These are phyloP conservation scores for Oryza australiensis DNA, from an alignment of 176 grass and related monocot genomes.

Conservation along the genomic window DNA sequence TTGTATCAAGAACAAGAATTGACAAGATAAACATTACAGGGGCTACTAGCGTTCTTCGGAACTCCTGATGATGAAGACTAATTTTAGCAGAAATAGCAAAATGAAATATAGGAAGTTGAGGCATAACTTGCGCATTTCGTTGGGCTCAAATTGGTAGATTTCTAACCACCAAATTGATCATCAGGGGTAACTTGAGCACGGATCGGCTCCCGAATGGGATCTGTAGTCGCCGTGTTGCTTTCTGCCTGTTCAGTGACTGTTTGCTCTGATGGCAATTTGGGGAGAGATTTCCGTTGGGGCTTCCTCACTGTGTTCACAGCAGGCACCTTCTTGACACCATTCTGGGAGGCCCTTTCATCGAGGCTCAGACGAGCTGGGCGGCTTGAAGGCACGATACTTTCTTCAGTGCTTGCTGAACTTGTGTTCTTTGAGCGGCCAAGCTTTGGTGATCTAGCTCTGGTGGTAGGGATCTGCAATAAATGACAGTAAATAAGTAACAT, in stretches of 20 bases:
- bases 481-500: slow-evolving; percentile 13
- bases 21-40: slow-evolving; percentile 10
- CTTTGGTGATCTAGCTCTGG: slow-evolving; percentile 68
- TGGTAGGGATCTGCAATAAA: slow-evolving; percentile 55
- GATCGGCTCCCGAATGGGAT: slow-evolving; percentile 13
- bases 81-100: slow-evolving; percentile 41
- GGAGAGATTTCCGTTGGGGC: slow-evolving; percentile 52
- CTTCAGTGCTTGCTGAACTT: slow-evolving; percentile 14
- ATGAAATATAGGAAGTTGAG: slow-evolving; percentile 1
- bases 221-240: neutral
- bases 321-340: slow-evolving; percentile 32
- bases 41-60: slow-evolving; percentile 28
- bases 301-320: slow-evolving; percentile 34
- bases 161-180: slow-evolving; percentile 33
- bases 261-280: slow-evolving; percentile 59
- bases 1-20: slow-evolving; percentile 27
- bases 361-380: slow-evolving; percentile 52
- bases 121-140: slow-evolving; percentile 10
- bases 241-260: slow-evolving; percentile 38
- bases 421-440: slow-evolving; percentile 59
- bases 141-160: neutral
- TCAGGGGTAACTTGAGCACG: slow-evolving; percentile 40
- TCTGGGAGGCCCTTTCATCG: slow-evolving; percentile 39
- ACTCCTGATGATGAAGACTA: slow-evolving; percentile 34
- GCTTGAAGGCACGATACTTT: slow-evolving; percentile 16